A percentile compares a stretch with the other conserved stretches of the same genome.
Conservation (phyloP, 1,284 basidiomycete species). For the Fomitopsis palustris region DNA sequence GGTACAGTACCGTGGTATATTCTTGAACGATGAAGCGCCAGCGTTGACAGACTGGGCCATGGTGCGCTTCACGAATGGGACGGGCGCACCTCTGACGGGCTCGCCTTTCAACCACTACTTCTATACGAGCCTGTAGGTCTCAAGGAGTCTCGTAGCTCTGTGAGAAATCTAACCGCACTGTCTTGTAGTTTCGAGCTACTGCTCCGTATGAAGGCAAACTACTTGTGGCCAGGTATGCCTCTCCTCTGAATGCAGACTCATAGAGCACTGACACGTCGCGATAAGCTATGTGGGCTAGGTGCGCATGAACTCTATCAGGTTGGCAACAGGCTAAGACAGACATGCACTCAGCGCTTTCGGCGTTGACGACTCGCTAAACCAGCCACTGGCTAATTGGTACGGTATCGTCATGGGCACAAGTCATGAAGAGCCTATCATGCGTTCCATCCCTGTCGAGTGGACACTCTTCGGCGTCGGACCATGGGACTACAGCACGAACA, state of each 20-base stretch:
- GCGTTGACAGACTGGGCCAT: slow-evolving; percentile 49
- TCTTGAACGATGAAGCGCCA: slow-evolving; percentile 43
- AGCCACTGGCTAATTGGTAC: slow-evolving; percentile 59
- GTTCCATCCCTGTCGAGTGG: slow-evolving; percentile 60
- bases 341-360: slow-evolving; percentile 53
- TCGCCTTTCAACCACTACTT: slow-evolving; percentile 65
- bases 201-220: slow-evolving; percentile 66
- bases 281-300: slow-evolving; percentile 44
- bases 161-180: not conserved
- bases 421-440: slow-evolving; percentile 67
- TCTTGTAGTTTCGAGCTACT: slow-evolving; percentile 58
- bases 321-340: not conserved
- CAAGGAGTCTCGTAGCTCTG: not conserved
- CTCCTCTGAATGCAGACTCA: not conserved
- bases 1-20: slow-evolving; percentile 70
- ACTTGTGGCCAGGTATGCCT: slow-evolving; percentile 59
- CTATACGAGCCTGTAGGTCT: slow-evolving; percentile 55
- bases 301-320: not conserved
- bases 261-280: slow-evolving; percentile 5
- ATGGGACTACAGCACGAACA: slow-evolving; percentile 60
- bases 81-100: slow-evolving; percentile 42
- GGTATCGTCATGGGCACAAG: slow-evolving; percentile 72
- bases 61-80: slow-evolving; percentile 66
- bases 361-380: slow-evolving; percentile 64
- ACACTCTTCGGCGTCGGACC: slow-evolving; percentile 47